A percentile compares a stretch with the other conserved stretches of the same genome.
phyloP scores from a whole-genome alignment of 1,284 basidiomycete species.

The Boletus mariae region DNA sequence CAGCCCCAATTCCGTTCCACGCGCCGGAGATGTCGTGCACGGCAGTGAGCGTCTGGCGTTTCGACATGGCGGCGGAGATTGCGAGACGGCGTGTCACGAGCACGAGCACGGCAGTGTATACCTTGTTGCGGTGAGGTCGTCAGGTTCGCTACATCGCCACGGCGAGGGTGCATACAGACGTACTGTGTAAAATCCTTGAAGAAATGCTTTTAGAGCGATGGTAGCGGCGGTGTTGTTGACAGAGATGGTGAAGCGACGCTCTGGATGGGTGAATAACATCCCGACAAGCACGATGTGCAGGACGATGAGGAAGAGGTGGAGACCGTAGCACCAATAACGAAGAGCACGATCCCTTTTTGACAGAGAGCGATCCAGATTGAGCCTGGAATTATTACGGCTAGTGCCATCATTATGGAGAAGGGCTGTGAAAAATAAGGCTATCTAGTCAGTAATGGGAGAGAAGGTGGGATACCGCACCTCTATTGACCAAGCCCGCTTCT shows the following conservation, averaged over 20 bases:
- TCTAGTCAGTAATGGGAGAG: not conserved
- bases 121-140: not conserved
- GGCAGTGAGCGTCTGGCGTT: constrained; percentile 13
- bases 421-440: not conserved
- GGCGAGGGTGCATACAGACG: not conserved
- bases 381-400: not conserved
- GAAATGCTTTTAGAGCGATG: not conserved
- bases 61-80: not conserved
- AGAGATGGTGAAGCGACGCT: not conserved
- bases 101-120: constrained; percentile 14
- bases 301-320: constrained; percentile 5
- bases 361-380: not conserved
- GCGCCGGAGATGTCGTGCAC: constrained; percentile 17
- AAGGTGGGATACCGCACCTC: too few species aligned
- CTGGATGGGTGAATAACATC: constrained; percentile 5
- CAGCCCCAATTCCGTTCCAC: constrained; percentile 22
- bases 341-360: not conserved
- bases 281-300: constrained; percentile 3
- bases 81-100: constrained; percentile 9
- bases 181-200: constrained; percentile 10
- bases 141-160: not conserved
- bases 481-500: too few species aligned
- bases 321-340: constrained; percentile 5
- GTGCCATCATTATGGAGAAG: not conserved
- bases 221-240: not conserved